Base-by-base conservation (phyloP, 768 basidiomycete species). In the Mycena indigotica region DNA sequence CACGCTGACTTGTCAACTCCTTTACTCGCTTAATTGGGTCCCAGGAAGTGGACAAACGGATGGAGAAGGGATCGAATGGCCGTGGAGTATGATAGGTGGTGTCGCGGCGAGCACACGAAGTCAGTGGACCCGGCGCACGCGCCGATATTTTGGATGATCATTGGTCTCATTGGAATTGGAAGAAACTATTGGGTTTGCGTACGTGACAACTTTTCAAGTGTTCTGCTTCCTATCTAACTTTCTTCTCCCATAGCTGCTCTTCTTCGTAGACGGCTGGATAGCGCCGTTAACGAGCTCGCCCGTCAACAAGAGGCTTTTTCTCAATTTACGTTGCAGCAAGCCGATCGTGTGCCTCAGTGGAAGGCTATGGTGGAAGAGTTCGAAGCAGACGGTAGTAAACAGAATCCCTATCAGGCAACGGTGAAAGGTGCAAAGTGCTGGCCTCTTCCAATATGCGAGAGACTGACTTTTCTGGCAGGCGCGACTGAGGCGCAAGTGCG, bases 61-160 rank as follows among this genome's bases (percentile, higher is more conserved):
- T n/a, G n/a, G n/a, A n/a, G n/a, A n/a, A n/a, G n/a, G n/a, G n/a
- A n/a, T n/a, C n/a, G n/a, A n/a, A n/a, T n/a, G n/a, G n/a, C n/a
- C n/a, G n/a, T n/a, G n/a, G n/a, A n/a, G n/a, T n/a, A n/a, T n/a
- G n/a, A n/a, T n/a, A n/a, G n/a, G n/a, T n/a, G n/a, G n/a, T n/a
- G n/a, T n/a, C n/a, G n/a, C n/a, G n/a, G n/a, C n/a, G n/a, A n/a
- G n/a, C n/a, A n/a, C n/a, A n/a, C n/a, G n/a, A 67, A 6, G 72
- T 73, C 25, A 75, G 73, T 70, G 73, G 70, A 0, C 71, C 72
- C 0, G 72, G 73, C 0, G 60, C 66, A 1, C 56, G 66, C 0
- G 32, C 66, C 1, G 72, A 75, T 39, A 66, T 69, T 0, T 38
- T 80, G 1, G 72, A 79, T 29, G 72, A 77, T 12, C 69, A 73